Conservation (phyloP, 2,329 filamentous ascomycete genomes). For the Kalaharituber pfeilii region DNA sequence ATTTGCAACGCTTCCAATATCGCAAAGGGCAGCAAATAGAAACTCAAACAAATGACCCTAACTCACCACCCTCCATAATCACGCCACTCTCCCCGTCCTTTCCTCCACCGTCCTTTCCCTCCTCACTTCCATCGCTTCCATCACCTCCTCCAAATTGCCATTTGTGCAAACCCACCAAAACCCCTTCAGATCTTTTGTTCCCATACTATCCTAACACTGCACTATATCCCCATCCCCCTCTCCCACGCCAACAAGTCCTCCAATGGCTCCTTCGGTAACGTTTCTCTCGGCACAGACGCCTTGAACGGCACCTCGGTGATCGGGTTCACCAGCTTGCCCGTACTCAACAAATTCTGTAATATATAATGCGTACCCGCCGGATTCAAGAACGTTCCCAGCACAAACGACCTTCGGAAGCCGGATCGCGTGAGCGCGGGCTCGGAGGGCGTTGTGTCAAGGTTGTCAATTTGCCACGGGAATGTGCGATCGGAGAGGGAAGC, state of each 20-base stretch:
- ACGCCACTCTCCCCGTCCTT: too few species aligned
- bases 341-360: constrained; percentile 8
- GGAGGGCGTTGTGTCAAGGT: constrained; percentile 6
- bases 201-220: too few species aligned
- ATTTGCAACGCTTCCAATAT: too few species aligned
- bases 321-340: constrained; percentile 5
- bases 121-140: too few species aligned
- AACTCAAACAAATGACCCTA: too few species aligned
- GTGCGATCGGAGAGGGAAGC: background rate
- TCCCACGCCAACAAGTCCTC: background rate
- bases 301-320: constrained; percentile 3
- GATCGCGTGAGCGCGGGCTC: constrained; percentile 7
- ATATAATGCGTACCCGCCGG: constrained; percentile 6
- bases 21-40: too few species aligned
- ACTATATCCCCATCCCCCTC: background rate
- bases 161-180: too few species aligned
- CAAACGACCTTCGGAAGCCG: constrained; percentile 9
- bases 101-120: too few species aligned
- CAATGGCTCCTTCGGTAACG: constrained; percentile 1
- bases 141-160: too few species aligned
- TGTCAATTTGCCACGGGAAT: constrained; percentile 7
- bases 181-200: too few species aligned
- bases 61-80: too few species aligned
- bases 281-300: constrained; percentile 1
- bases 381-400: constrained; percentile 6